A percentile compares a stretch with the other conserved stretches of the same genome.
Conservation (phyloP, 2,329 filamentous ascomycete genomes). For the Raffaelea albimanens region DNA sequence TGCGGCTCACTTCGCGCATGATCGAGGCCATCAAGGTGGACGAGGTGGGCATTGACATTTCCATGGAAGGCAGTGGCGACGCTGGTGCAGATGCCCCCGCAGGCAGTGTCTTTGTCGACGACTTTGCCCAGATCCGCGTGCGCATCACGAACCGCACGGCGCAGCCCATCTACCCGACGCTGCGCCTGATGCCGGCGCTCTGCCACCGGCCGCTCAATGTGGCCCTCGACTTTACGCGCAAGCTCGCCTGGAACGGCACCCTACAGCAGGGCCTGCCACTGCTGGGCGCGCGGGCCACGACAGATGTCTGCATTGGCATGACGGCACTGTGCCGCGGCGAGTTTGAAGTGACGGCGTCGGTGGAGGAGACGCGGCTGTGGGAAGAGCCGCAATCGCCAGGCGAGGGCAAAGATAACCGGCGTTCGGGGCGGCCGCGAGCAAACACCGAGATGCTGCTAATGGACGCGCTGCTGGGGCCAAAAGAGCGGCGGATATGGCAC, state of each 20-base stretch:
- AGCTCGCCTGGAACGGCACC: constrained; percentile 76
- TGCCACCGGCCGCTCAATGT: constrained; percentile 62
- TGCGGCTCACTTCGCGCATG: constrained; percentile 68
- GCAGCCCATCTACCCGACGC: constrained; percentile 57
- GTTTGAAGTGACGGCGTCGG: constrained; percentile 70
- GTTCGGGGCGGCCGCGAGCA: constrained; percentile 29
- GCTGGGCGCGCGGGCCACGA: constrained; percentile 48
- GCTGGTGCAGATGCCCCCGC: not conserved
- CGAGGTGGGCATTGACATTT: constrained; percentile 61
- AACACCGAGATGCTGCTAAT: constrained; percentile 49
- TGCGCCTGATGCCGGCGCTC: constrained; percentile 69
- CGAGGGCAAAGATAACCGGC: not conserved
- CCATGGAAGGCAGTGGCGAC: constrained; percentile 31
- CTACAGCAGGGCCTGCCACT: constrained; percentile 64
- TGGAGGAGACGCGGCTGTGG: constrained; percentile 67
- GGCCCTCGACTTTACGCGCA: constrained; percentile 72
- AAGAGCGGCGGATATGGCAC: constrained; percentile 57
- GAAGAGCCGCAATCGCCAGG: constrained; percentile 13
- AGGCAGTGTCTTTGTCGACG: constrained; percentile 35
- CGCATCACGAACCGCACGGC: constrained; percentile 64
- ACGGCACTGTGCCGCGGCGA: constrained; percentile 70
- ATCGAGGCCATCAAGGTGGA: constrained; percentile 75
- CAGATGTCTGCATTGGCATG: constrained; percentile 57
- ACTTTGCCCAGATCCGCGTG: constrained; percentile 62
- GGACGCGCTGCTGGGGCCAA: constrained; percentile 48